Evolutionary conservation across 2,329 filamentous ascomycete genomes (phyloP).

Genomic region (Escovopsis weberi): DNA sequence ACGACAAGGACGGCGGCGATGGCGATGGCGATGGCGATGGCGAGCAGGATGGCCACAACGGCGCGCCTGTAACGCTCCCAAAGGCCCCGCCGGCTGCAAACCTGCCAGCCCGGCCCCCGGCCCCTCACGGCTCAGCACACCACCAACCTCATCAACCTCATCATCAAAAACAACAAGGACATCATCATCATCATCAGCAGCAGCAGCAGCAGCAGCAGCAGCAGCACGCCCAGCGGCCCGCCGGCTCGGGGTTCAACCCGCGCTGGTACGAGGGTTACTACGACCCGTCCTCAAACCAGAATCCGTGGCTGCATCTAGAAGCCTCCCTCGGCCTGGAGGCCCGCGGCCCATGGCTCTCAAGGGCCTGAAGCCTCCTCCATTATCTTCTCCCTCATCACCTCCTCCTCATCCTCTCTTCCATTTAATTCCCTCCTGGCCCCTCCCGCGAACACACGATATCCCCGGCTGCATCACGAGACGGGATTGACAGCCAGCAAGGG

Average conservation of each 20-base stretch:
- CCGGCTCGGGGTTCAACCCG: slow-evolving; percentile 6
- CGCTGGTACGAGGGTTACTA: slow-evolving; percentile 56
- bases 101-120: slow-evolving; percentile 20
- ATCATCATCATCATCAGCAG: too few species aligned
- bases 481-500: too few species aligned
- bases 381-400: too few species aligned
- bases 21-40: background rate
- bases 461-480: too few species aligned
- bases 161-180: too few species aligned
- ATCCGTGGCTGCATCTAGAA: slow-evolving; percentile 54
- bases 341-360: slow-evolving; percentile 31
- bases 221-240: slow-evolving; percentile 12
- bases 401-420: background rate
- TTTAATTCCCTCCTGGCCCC: too few species aligned
- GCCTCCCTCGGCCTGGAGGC: slow-evolving; percentile 27
- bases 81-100: slow-evolving; percentile 7
- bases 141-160: too few species aligned
- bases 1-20: background rate
- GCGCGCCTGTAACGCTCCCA: background rate
- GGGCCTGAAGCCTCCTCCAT: too few species aligned
- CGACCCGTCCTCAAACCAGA: slow-evolving; percentile 52
- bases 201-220: background rate
- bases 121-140: too few species aligned
- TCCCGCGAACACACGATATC: too few species aligned
- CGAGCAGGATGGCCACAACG: background rate